Percentiles rank a stretch among this genome's conserved stretches.
phyloP scores from a whole-genome alignment of 140 eudicot genomes.

The Senecio squalidus region DNA sequence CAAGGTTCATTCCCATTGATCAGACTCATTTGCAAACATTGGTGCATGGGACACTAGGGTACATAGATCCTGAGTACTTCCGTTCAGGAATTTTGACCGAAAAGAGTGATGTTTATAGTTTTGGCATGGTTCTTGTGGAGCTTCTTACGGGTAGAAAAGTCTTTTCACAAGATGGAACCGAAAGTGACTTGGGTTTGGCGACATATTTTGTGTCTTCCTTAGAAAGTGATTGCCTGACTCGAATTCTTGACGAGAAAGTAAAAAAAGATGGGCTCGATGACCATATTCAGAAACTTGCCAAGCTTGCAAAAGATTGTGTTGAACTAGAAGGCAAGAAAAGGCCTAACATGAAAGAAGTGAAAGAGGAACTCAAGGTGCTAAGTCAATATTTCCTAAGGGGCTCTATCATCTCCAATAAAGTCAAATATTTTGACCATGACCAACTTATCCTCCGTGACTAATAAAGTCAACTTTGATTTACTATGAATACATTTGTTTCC shows the following conservation, averaged over 20 bases:
- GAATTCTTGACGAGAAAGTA: constrained; percentile 33
- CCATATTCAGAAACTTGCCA: constrained; percentile 21
- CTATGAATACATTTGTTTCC: not conserved
- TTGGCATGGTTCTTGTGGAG: constrained; percentile 45
- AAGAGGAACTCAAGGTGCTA: constrained; percentile 8
- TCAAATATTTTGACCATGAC: not conserved
- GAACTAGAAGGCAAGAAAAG: constrained; percentile 27
- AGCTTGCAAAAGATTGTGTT: constrained; percentile 22
- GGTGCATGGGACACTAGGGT: constrained; percentile 35
- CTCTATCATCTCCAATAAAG: constrained; percentile 3
- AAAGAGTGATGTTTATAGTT: constrained; percentile 42
- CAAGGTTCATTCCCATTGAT: constrained; percentile 24
- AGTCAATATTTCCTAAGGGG: constrained; percentile 9
- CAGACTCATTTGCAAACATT: constrained; percentile 23
- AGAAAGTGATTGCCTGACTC: constrained; percentile 25
- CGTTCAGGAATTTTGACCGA: constrained; percentile 32
- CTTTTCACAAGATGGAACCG: constrained; percentile 28
- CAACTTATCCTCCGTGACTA: not conserved
- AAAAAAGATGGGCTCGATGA: constrained; percentile 26
- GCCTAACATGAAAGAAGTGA: constrained; percentile 23
- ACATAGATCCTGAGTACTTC: constrained; percentile 43
- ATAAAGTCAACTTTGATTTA: not conserved
- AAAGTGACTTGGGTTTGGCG: constrained; percentile 32
- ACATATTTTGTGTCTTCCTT: constrained; percentile 24
- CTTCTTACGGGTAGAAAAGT: constrained; percentile 38